Percentiles rank a stretch among this genome's conserved stretches.
Conservation (phyloP, 2,329 filamentous ascomycete species). For the Colletotrichum echinochloae region DNA sequence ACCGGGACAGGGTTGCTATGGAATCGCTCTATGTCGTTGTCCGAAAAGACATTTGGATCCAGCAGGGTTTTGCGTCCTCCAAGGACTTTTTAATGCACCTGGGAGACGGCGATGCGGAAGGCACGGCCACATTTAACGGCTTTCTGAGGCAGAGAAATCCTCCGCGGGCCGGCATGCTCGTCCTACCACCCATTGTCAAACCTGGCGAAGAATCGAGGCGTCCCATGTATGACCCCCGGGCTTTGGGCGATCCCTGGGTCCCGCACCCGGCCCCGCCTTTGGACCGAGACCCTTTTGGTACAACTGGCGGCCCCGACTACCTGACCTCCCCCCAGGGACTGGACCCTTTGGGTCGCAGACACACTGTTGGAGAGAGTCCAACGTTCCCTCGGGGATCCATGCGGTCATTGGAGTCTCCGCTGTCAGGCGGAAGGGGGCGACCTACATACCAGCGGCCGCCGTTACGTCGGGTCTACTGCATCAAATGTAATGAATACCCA, state of each 20-base stretch:
- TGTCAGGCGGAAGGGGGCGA: conserved; percentile 53
- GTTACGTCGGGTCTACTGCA: conserved; percentile 80
- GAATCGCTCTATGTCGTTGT: conserved; percentile 59
- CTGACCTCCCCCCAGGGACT: conserved; percentile 49
- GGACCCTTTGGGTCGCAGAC: conserved; percentile 53
- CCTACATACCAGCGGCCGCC: conserved; percentile 65
- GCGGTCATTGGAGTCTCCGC: conserved; percentile 58
- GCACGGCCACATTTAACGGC: conserved; percentile 41
- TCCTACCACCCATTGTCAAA: conserved; percentile 50
- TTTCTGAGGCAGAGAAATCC: conserved; percentile 35
- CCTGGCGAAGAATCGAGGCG: conserved; percentile 52
- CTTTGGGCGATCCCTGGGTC: conserved; percentile 54
- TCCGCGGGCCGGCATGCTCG: conserved; percentile 45
- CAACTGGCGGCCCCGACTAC: conserved; percentile 46
- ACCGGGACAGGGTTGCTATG: conserved; percentile 59
- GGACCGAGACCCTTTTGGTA: conserved; percentile 47
- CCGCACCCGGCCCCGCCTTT: conserved; percentile 42
- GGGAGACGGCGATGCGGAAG: conserved; percentile 58
- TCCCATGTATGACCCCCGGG: conserved; percentile 54
- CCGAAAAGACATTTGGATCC: conserved; percentile 60
- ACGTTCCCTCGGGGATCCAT: conserved; percentile 53
- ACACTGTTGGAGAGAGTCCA: conserved; percentile 62
- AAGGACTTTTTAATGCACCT: conserved; percentile 64
- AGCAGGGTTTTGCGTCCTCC: conserved; percentile 59
- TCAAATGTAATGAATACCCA: conserved; percentile 82